Evolutionary conservation across 768 basidiomycete genomes (phyloP).

Genomic region (Hygrophoropsis aurantiaca): DNA sequence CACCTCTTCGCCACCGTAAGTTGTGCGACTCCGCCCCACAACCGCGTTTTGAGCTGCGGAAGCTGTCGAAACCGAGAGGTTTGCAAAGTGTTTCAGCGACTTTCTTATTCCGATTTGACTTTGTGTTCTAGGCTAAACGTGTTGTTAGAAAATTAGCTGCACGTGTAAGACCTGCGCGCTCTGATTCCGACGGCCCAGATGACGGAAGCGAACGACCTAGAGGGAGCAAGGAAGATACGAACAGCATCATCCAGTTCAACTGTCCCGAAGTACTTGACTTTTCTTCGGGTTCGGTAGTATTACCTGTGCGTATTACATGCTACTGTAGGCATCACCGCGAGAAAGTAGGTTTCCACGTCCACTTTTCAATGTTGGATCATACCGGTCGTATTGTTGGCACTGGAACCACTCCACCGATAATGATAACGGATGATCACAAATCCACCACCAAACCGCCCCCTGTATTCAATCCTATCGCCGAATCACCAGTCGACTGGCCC

Average conservation of each 20-base stretch:
- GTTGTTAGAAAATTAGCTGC: constrained; percentile 87
- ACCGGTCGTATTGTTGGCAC: constrained; percentile 77
- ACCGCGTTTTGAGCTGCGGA: constrained; percentile 77
- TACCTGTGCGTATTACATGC: constrained; percentile 96
- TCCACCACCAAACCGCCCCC: constrained; percentile 45
- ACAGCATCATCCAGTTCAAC: constrained; percentile 93
- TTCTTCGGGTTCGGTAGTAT: constrained; percentile 76
- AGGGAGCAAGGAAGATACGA: constrained; percentile 59
- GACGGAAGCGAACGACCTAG: constrained; percentile 48
- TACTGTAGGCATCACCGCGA: constrained; percentile 99
- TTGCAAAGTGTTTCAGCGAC: constrained; percentile 19
- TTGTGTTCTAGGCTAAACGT: constrained; percentile 68
- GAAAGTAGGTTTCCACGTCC: constrained; percentile 91
- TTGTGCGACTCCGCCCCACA: constrained; percentile 78
- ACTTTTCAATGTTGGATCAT: constrained; percentile 81
- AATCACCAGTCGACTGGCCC: constrained; percentile 52
- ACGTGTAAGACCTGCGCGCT: constrained; percentile 74
- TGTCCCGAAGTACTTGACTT: constrained; percentile 90
- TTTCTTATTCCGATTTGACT: constrained; percentile 7
- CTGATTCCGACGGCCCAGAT: constrained; percentile 70
- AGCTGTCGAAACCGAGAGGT: constrained; percentile 89
- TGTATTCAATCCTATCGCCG: constrained; percentile 33
- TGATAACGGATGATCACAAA: constrained; percentile 99
- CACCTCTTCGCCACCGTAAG: constrained; percentile 72
- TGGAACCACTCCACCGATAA: constrained; percentile 85